phyloP scores from a whole-genome alignment of 768 basidiomycete species.

The Tulasnella sp. region DNA sequence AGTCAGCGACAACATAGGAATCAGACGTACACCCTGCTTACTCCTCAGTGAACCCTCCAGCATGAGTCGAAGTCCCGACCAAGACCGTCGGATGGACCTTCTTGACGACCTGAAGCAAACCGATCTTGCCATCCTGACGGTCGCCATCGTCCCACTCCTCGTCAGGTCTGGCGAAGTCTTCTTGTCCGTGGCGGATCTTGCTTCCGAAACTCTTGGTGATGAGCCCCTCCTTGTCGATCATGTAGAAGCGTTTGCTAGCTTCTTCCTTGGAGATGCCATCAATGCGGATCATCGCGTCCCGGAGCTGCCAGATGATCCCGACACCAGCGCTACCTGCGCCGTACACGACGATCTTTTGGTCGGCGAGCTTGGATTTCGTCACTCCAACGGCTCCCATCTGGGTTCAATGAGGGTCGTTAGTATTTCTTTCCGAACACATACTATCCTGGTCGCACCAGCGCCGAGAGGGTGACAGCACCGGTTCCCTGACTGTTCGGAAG shows the following conservation, averaged over 20 bases:
- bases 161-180: constrained; percentile 42
- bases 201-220: constrained; percentile 34
- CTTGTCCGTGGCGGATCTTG: constrained; percentile 36
- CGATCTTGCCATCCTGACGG: constrained; percentile 30
- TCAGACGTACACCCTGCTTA: constrained; percentile 7
- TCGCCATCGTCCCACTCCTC: constrained; percentile 39
- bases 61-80: constrained; percentile 72
- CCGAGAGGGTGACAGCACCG: constrained; percentile 61
- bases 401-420: neutral
- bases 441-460: constrained; percentile 25
- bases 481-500: constrained; percentile 48
- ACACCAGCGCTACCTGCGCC: constrained; percentile 51
- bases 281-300: constrained; percentile 55
- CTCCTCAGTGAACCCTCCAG: constrained; percentile 68
- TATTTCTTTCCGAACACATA: neutral
- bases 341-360: constrained; percentile 68
- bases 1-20: neutral
- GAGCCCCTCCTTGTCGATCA: constrained; percentile 59
- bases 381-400: constrained; percentile 53
- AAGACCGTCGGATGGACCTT: constrained; percentile 67
- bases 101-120: constrained; percentile 58
- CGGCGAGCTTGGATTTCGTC: constrained; percentile 49
- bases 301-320: constrained; percentile 64
- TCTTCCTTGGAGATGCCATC: constrained; percentile 38
- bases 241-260: constrained; percentile 56